Evolutionary conservation across 495 filamentous ascomycete genomes (phyloP), one percentile per base, ranked within the genome.

Genomic region (Hypoxylon cercidicola): DNA sequence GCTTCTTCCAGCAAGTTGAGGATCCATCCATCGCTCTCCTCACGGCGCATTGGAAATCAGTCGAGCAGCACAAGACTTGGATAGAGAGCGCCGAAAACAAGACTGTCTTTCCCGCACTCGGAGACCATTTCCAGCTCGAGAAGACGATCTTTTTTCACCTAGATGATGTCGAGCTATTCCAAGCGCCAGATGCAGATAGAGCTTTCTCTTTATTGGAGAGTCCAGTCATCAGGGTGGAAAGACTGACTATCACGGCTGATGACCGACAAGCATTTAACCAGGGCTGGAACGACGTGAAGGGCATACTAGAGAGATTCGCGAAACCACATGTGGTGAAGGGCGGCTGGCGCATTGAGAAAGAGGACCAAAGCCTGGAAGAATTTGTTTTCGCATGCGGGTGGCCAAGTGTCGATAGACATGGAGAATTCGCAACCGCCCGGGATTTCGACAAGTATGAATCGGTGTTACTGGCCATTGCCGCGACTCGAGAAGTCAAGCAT

Each of bases 351-450:
- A 74, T 83, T 25, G 84, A 84, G 64, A 78, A 76, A 28, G 73
- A 76, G 32, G 67, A 68, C 4, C 62, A 67, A 1, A 72, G 65
- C 3, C 69, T 75, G 15, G 81, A 84, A 32, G 84, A 88, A 48
- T 82, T 79, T 56, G 77, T 85, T 0, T 40, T 87, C 0, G 77
- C 85, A n/a, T 77, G 63, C 41, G 81, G 84, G 4, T 86, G 82
- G 82, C 70, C 77, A 21, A 70, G 66, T 15, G 75, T 80, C 3
- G 79, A 85, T 59, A 74, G 77, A 52, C 81, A 85, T 53, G 47
- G 41, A 25, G 77, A 61, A 4, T 84, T 84, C 59, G 74, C 66
- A 16, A 69, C 76, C 50, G 69, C 75, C 3, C 66, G 73, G 15
- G 75, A 39, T 5, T 79, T 78, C 20, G 60, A 66, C 35, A 75